Base-by-base conservation (phyloP, 2,329 filamentous ascomycete species). In the Claviceps spartinae region DNA sequence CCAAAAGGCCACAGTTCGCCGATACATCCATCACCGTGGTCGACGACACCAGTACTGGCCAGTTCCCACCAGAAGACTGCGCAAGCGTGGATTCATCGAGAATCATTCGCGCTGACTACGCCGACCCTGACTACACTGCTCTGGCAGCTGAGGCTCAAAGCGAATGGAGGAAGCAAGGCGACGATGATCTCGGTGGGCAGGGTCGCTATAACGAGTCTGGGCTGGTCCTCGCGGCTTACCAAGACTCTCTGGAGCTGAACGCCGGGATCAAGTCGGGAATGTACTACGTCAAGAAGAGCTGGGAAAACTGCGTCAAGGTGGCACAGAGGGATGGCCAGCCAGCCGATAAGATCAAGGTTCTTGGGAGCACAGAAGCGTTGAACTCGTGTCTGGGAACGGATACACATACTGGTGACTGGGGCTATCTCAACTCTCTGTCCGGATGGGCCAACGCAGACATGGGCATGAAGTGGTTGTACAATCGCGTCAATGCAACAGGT, bases 371-470 rank as follows among this genome's bases (percentile, higher is more conserved):
- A 11, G 62, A 67, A 30, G 71, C 69, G 22, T 71, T 84, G 50
- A 67, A 67, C 41, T 62, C 63, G 4, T 67, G 64, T 6, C 62
- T 78, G 34, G 69, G 71, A 11, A 77, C 72, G 0, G 70, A 72
- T 7, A 77, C 74, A 43, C 67, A 69, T 53, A 75, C 74, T 34
- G 86, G 81, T 14, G 75, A 74, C 56, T 81, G 74, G 73, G 87
- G 84, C 22, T 94, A 90, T 66, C 67, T 86, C 51, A 94, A 95
- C 65, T 74, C 75, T 50, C 72, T 75, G 30, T 85, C 82, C 41
- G 88, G 88, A 5, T 95, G 88, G 88, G 87, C 85, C 2, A 78
- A 95, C 63, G 87, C 88, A 0, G 83, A 82, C 55, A 77, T 75
- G 46, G 79, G 76, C 14, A 86, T 91, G 81, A 66, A 72, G 45